Conservation (phyloP, 2,329 filamentous ascomycete genomes). For the Chrysosporium queenslandicum region DNA sequence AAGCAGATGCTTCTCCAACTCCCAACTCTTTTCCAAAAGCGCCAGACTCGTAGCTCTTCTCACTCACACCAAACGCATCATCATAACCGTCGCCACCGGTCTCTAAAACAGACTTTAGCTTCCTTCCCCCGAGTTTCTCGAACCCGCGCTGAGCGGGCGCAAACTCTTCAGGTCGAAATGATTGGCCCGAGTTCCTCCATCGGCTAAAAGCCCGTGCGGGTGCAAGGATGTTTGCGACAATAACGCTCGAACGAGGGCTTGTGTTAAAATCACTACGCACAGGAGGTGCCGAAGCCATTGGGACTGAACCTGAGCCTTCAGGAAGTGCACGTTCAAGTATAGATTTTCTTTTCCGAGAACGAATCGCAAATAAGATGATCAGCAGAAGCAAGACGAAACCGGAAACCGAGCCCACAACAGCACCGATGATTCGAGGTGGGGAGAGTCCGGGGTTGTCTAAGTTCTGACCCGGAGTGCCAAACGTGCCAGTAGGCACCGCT, state of each 20-base stretch:
- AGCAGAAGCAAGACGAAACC: slow-evolving; percentile 44
- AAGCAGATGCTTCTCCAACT: slow-evolving; percentile 5
- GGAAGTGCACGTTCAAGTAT: slow-evolving; percentile 7
- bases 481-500: slow-evolving; percentile 9
- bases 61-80: slow-evolving; percentile 22
- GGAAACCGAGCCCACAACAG: slow-evolving; percentile 53
- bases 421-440: slow-evolving; percentile 49
- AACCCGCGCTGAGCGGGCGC: slow-evolving; percentile 39
- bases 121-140: slow-evolving; percentile 41
- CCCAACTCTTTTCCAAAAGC: slow-evolving; percentile 21
- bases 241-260: slow-evolving; percentile 30
- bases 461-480: slow-evolving; percentile 12
- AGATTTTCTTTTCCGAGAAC: slow-evolving; percentile 41
- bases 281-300: slow-evolving; percentile 18
- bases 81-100: slow-evolving; percentile 41
- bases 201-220: slow-evolving; percentile 33
- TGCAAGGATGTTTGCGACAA: slow-evolving; percentile 32
- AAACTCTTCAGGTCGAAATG: slow-evolving; percentile 28
- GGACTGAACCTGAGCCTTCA: slow-evolving; percentile 14
- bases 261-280: slow-evolving; percentile 6
- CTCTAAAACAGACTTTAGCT: slow-evolving; percentile 39
- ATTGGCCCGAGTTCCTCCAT: slow-evolving; percentile 32
- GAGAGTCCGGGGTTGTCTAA: slow-evolving; percentile 22
- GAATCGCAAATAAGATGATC: slow-evolving; percentile 43
- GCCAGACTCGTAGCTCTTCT: slow-evolving; percentile 25